Evolutionary conservation across 139 green algal species (phyloP).

Genomic region (Chlorella vulgaris): DNA sequence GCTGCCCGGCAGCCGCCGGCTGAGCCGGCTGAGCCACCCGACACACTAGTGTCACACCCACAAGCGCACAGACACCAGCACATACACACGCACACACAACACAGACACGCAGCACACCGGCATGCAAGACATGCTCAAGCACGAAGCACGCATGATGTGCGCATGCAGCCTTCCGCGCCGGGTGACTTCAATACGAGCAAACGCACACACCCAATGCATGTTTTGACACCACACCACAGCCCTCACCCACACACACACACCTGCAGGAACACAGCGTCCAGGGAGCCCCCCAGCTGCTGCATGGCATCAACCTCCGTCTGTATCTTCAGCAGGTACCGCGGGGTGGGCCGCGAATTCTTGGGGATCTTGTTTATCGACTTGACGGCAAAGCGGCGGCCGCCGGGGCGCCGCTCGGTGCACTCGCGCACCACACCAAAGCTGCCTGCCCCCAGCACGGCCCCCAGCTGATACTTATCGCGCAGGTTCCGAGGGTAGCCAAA

Average conservation of each 20-base stretch:
- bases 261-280: constrained; percentile 85
- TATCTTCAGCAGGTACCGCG: constrained; percentile 92
- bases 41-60: too few relatives aligned
- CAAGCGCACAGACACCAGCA: too few relatives aligned
- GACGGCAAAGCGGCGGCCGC: constrained; percentile 64
- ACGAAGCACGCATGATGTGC: too few relatives aligned
- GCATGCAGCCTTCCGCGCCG: too few relatives aligned
- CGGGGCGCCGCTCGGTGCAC: constrained; percentile 61
- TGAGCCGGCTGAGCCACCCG: too few relatives aligned
- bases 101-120: too few relatives aligned
- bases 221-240: too few relatives aligned
- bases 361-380: constrained; percentile 89
- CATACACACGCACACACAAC: background rate
- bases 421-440: constrained; percentile 90
- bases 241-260: too few relatives aligned
- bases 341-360: constrained; percentile 75
- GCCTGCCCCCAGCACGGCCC: constrained; percentile 82
- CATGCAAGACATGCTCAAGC: too few relatives aligned
- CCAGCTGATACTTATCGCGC: constrained; percentile 69
- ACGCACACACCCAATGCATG: background rate
- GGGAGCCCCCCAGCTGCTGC: constrained; percentile 81
- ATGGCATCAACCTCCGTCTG: constrained; percentile 93
- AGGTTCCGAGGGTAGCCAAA: constrained; percentile 78
- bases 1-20: too few relatives aligned
- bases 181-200: too few relatives aligned